Conservation (phyloP, 2,329 filamentous ascomycete species). For the Trichoderma aggressivum region DNA sequence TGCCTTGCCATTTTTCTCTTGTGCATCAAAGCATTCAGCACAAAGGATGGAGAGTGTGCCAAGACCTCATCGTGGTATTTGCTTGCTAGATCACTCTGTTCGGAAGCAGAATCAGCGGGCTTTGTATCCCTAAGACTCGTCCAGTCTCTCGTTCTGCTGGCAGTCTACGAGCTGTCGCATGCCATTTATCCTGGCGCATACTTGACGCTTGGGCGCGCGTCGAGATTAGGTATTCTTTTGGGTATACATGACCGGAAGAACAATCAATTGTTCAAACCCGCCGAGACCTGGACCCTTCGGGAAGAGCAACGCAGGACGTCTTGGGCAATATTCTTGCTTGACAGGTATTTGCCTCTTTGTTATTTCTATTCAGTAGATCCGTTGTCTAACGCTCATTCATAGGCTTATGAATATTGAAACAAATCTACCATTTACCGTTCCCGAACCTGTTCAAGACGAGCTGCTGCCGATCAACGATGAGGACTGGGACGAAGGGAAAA, state of each 20-base stretch:
- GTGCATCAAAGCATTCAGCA: neutral
- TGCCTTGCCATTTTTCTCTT: neutral
- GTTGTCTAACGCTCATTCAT: neutral
- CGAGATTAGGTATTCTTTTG: neutral
- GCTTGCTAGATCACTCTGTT: neutral
- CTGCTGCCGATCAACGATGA: conserved; percentile 4
- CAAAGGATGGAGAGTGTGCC: neutral
- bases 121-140: conserved; percentile 4
- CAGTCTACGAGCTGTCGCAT: conserved; percentile 1
- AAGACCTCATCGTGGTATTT: neutral
- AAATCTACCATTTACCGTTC: neutral
- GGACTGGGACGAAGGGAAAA: conserved; percentile 6
- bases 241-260: conserved; percentile 4
- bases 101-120: neutral
- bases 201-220: conserved; percentile 4
- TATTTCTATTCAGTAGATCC: neutral
- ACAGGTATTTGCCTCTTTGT: neutral
- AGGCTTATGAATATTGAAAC: conserved; percentile 13
- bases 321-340: conserved; percentile 3
- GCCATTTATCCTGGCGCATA: conserved; percentile 5
- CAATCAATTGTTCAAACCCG: neutral
- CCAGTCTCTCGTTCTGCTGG: neutral
- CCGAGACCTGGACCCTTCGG: conserved; percentile 9
- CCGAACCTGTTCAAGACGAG: conserved; percentile 6
- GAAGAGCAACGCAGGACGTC: conserved; percentile 13